Evolutionary conservation across 257 asterid genomes (phyloP), one percentile per base, ranked within the genome.

Genomic region (Salvia miltiorrhiza): DNA sequence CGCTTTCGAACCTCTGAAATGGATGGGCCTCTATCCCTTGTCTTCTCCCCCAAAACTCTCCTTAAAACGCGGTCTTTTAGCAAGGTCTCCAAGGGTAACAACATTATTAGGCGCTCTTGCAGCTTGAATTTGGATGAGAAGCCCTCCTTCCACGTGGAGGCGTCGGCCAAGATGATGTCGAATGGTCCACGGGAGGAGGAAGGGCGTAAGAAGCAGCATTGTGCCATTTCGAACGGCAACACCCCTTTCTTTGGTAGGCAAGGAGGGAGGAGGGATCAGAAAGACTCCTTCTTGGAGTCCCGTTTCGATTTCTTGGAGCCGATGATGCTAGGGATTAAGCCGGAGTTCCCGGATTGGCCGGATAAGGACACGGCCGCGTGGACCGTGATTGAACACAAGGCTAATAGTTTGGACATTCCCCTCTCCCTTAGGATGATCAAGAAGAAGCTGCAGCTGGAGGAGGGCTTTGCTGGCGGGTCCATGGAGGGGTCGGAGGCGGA

Each of bases 341-440:
- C 97, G 5, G 98, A 93, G 75, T 78, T 82, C n/a, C 88, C 88
- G 0, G 83, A 80, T 59, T 83, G 90, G 90, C 88, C 93, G 2
- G 91, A 87, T 68, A 85, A 83, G 35, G 95, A 86, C 41, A 82
- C 81, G 0, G 68, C 76, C 71, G 37, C 57, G 60, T 77, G 87
- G 87, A 79, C 84, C 4, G 71, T 52, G 12, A 44, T 93, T 4
- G 96, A 94, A 71, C 93, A 77, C 1, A 89, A 80, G 70, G 99
- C 99, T 0, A 94, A 86, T 71, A 85, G 89, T 30, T 76, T 80
- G 8, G 95, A 79, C 16, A 80, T 94, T 65, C 99, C 99, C 7
- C 30, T 82, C 2, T 91, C 99, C 8, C 86, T 94, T 52, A 80
- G 95, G 67, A 87, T 94, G 89, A 80, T 94, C 43, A 82, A 91